Conservation (phyloP, 2,329 filamentous ascomycete species). For the Colletotrichum chrysophilum region DNA sequence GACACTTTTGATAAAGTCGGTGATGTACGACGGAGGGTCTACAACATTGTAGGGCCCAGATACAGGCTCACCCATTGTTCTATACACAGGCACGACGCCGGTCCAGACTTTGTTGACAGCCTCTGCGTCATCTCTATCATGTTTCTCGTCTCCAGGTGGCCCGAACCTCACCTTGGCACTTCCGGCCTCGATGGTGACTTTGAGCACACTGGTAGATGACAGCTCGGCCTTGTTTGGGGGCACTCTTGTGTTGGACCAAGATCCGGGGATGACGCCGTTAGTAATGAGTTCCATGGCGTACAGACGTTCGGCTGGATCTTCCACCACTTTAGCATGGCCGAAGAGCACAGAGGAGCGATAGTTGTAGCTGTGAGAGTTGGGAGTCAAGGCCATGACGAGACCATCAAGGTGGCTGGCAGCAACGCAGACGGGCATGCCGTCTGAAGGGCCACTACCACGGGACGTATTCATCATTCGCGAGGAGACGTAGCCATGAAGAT, state of each 20-base stretch:
- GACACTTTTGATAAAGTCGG: conserved; percentile 41
- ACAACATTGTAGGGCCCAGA: conserved; percentile 64
- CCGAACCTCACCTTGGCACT: conserved; percentile 78
- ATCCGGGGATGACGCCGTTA: conserved; percentile 70
- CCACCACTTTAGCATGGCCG: conserved; percentile 73
- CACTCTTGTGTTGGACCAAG: conserved; percentile 72
- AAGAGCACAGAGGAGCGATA: conserved; percentile 83
- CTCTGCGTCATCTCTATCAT: conserved; percentile 49
- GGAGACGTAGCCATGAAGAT: conserved; percentile 86
- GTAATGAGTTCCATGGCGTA: conserved; percentile 84
- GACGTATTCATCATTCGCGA: conserved; percentile 76
- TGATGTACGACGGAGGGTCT: conserved; percentile 62
- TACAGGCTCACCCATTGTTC: conserved; percentile 67
- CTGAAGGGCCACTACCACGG: conserved; percentile 23
- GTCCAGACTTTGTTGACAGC: conserved; percentile 55
- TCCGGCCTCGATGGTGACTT: conserved; percentile 70
- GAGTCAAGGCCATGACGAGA: conserved; percentile 78
- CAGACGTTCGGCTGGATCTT: conserved; percentile 71
- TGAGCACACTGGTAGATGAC: conserved; percentile 75
- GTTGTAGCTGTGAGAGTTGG: conserved; percentile 84
- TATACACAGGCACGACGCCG: conserved; percentile 67
- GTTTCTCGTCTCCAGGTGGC: conserved; percentile 59
- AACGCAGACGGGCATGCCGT: conserved; percentile 73
- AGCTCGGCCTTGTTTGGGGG: conserved; percentile 78
- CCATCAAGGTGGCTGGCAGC: conserved; percentile 80